A percentile compares a stretch with the other conserved stretches of the same genome.
These are phyloP conservation scores for Fusarium scirpi DNA, from an alignment of 2,329 filamentous ascomycete genomes.

Conservation along the genomic window DNA sequence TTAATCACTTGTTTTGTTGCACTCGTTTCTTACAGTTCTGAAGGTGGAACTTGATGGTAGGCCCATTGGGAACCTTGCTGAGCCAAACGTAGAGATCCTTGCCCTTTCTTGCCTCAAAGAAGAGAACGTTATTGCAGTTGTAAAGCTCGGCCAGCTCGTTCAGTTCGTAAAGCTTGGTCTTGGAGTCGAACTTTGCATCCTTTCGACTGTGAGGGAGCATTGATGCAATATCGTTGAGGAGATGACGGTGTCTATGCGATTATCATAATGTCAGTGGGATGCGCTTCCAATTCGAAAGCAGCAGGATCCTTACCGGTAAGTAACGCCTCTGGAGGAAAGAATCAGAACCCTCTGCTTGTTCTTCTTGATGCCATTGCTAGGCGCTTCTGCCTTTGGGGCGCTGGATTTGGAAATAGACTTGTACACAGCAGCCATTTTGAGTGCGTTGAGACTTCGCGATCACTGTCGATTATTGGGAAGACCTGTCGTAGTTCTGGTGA, in stretches of 20 bases:
- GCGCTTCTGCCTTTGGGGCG: conserved; percentile 62
- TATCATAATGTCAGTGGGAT: conserved; percentile 30
- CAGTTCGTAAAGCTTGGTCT: conserved; percentile 85
- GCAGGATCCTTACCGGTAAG: conserved; percentile 72
- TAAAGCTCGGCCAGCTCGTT: conserved; percentile 83
- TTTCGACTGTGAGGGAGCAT: conserved; percentile 93
- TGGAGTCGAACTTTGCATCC: conserved; percentile 97
- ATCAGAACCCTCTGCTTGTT: conserved; percentile 86
- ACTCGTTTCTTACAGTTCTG: conserved; percentile 71
- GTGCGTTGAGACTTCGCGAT: conserved; percentile 18
- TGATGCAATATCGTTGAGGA: conserved; percentile 87
- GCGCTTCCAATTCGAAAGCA: conserved; percentile 14
- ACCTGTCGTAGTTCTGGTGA: conserved; percentile 35
- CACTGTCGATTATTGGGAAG: conserved; percentile 7
- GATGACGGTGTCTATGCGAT: conserved; percentile 81
- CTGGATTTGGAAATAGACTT: conserved; percentile 76
- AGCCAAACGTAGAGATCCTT: conserved; percentile 97
- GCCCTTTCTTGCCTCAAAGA: conserved; percentile 94
- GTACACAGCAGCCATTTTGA: conserved; percentile 75
- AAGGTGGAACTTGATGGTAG: conserved; percentile 75
- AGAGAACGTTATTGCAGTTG: conserved; percentile 94
- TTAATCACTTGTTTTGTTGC: neutral
- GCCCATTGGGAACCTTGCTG: conserved; percentile 82
- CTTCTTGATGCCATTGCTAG: conserved; percentile 65
- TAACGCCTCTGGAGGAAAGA: conserved; percentile 91